These are phyloP conservation scores for Rhizopogon vinicolor DNA, from an alignment of 768 basidiomycete genomes.

Conservation along the genomic window DNA sequence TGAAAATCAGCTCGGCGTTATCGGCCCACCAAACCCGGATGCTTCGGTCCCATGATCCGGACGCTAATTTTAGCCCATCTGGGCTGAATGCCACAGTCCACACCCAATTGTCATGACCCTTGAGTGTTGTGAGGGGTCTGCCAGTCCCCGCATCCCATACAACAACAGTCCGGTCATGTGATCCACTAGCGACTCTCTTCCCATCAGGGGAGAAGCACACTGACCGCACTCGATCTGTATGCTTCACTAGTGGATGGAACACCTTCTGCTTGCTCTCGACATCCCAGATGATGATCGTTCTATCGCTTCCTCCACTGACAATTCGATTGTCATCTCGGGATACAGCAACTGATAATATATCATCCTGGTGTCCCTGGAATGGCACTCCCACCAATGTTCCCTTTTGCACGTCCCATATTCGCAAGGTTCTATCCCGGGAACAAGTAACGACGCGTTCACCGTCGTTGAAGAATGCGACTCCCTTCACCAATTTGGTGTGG, in stretches of 20 bases:
- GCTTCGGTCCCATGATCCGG: slow-evolving; percentile 87
- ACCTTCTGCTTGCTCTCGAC: slow-evolving; percentile 14
- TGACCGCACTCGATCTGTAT: slow-evolving; percentile 18
- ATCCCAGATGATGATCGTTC: slow-evolving; percentile 21
- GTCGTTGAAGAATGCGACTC: slow-evolving; percentile 24
- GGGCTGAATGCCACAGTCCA: slow-evolving; percentile 62
- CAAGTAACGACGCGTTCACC: slow-evolving; percentile 17
- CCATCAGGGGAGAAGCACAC: slow-evolving; percentile 1
- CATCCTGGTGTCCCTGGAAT: slow-evolving; percentile 18
- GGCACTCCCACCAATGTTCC: slow-evolving; percentile 11
- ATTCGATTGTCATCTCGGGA: slow-evolving; percentile 19
- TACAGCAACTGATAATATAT: slow-evolving; percentile 22
- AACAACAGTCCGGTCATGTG: neutral
- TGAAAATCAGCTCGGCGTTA: too few relatives aligned
- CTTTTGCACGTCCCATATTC: slow-evolving; percentile 21
- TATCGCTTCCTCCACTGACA: slow-evolving; percentile 21
- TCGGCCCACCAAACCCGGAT: slow-evolving; percentile 59
- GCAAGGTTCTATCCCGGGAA: slow-evolving; percentile 12
- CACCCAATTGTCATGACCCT: too few relatives aligned
- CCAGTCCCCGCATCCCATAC: slow-evolving; percentile 8
- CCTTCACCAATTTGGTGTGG: slow-evolving; percentile 23
- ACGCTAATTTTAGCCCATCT: slow-evolving; percentile 66
- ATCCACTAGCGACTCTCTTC: neutral
- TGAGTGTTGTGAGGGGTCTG: neutral
- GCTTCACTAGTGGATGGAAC: slow-evolving; percentile 21